Base-by-base conservation (phyloP, 306 rosid species). In the Prunus dulcis region DNA sequence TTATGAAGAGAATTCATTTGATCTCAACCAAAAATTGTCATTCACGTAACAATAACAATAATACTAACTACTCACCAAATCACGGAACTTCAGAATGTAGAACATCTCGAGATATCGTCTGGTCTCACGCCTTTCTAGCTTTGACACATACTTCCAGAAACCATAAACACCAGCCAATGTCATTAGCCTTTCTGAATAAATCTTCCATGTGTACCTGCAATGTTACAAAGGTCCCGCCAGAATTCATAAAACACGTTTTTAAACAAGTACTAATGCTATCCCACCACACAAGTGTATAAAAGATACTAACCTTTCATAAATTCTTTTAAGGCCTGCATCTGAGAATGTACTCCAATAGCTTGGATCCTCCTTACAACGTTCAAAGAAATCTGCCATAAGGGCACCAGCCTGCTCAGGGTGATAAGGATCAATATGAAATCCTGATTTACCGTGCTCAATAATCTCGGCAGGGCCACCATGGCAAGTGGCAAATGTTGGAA, bases 381-480 rank as follows among this genome's bases (percentile, higher is more conserved):
- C 79, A 82, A 89, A 89, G 93, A 95, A 92, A 74, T 85, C 93
- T 23, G 84, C 86, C 81, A 95, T 23, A 22, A 82, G 43, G 58
- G 62, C 77, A 62, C 90, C 81, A 69, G 88, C 90, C 80, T 87
- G 85, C 74, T 89, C 93, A 5, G 99, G 91, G 74, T 95, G 97
- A 81, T 95, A 91, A 76, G 99, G 99, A 82, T 92, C 97, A 11
- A 95, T 89, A 77, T 95, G 96, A 81, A 90, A 91, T 71, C 99
- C 99, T 3, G 97, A 95, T 69, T 84, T 32, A 64, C 96, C 96
- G 4, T 92, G 85, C 84, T 92, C 97, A 18, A 95, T 95, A 67
- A 95, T 95, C 87, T 95, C 97, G 10, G 99, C 97, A 67, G 97
- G 99, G 75, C 99, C 97, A 77, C 97, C 97, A 74, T 95, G 96